Evolutionary conservation across 805 yeast genomes (phyloP).

Genomic region (Ogataea kodamae): DNA sequence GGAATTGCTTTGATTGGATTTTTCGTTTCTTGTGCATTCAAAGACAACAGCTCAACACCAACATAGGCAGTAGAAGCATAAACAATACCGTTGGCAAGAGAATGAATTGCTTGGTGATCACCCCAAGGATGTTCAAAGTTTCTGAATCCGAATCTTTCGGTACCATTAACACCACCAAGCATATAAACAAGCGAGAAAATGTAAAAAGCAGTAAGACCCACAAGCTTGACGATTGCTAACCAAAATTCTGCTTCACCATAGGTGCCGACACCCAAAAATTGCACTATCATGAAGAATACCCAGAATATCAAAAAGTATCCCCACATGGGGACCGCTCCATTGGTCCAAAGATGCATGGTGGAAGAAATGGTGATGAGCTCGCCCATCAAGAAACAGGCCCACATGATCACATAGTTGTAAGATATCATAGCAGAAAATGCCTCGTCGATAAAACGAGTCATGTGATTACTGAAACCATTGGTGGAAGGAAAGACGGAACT

Average conservation of each 20-base stretch:
- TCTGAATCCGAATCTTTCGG: conserved; percentile 24
- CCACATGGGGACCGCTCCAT: conserved; percentile 50
- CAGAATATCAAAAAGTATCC: conserved; percentile 53
- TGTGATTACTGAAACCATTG: conserved; percentile 44
- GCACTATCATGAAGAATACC: conserved; percentile 46
- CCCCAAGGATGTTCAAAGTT: conserved; percentile 50
- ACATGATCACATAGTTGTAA: conserved; percentile 47
- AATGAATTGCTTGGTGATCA: conserved; percentile 41
- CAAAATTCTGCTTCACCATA: conserved; percentile 57
- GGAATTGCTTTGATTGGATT: conserved; percentile 60
- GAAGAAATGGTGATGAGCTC: conserved; percentile 52
- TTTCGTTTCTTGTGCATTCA: conserved; percentile 59
- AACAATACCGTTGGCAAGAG: conserved; percentile 38
- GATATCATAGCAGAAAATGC: conserved; percentile 52
- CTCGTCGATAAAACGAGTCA: conserved; percentile 46
- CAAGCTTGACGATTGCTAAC: conserved; percentile 46
- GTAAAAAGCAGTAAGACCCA: conserved; percentile 36
- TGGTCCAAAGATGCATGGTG: conserved; percentile 47
- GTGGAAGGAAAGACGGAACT: conserved; percentile 38
- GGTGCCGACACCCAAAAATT: conserved; percentile 46
- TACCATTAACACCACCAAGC: conserved; percentile 36
- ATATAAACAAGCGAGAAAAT: conserved; percentile 37
- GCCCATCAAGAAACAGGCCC: conserved; percentile 50
- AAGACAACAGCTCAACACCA: conserved; percentile 50
- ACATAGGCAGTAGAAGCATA: conserved; percentile 79